Conservation (phyloP, 495 filamentous ascomycete genomes). For the Penicillium simplicissimum region DNA sequence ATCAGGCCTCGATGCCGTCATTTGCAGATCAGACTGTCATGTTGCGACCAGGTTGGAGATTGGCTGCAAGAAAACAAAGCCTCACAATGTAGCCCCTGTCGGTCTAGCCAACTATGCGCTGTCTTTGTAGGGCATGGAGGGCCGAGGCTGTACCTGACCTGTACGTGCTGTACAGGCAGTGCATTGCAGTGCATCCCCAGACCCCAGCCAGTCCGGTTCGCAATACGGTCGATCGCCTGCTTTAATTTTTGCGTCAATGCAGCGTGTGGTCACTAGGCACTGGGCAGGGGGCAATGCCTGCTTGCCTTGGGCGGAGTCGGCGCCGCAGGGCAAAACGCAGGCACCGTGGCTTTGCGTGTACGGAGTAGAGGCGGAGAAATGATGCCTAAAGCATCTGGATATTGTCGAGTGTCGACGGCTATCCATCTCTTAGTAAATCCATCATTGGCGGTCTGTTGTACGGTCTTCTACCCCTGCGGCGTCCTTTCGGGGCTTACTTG, state of each 20-base stretch:
- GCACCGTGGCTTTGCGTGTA: conserved; percentile 15
- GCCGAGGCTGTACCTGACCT: background rate
- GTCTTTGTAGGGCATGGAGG: background rate
- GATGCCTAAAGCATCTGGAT: too few relatives aligned
- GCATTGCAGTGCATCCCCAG: background rate
- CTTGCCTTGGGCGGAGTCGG: background rate
- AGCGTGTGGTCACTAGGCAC: conserved; percentile 21
- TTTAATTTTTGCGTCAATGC: conserved; percentile 6
- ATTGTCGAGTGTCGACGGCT: background rate
- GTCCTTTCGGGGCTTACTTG: background rate
- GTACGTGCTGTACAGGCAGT: background rate
- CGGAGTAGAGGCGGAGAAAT: too few relatives aligned
- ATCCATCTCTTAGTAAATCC: background rate
- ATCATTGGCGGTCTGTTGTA: background rate
- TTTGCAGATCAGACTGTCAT: background rate
- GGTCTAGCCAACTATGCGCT: background rate
- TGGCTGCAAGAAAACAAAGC: background rate
- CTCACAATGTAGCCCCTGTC: background rate
- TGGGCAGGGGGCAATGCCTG: too few relatives aligned
- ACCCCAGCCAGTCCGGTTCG: conserved; percentile 6
- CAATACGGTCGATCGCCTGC: conserved; percentile 13
- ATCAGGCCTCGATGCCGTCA: background rate
- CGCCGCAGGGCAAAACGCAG: conserved; percentile 29
- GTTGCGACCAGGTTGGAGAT: background rate
- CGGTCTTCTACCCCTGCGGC: background rate